phyloP scores from a whole-genome alignment of 805 yeast genomes.

The Dipodascus geniculatus region DNA sequence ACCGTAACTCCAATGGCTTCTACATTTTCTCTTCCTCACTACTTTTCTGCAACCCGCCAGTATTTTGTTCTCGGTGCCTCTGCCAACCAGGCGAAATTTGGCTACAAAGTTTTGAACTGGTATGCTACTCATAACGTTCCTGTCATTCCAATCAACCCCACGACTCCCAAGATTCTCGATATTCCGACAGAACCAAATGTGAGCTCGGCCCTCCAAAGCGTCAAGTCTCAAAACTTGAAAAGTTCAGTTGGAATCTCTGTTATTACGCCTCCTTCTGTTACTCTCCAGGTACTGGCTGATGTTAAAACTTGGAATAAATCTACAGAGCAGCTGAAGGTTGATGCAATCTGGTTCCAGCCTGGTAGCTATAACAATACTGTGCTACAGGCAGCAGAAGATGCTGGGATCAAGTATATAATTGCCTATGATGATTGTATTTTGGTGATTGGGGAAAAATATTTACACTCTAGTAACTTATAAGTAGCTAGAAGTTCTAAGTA shows the following conservation, averaged over 20 bases:
- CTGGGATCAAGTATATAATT: conserved; percentile 25
- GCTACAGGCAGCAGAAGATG: conserved; percentile 23
- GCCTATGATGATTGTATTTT: conserved; percentile 57
- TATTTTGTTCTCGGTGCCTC: conserved; percentile 69
- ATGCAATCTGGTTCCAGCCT: conserved; percentile 75
- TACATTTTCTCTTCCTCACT: conserved; percentile 13
- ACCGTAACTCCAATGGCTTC: conserved; percentile 2
- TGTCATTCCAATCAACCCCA: conserved; percentile 58
- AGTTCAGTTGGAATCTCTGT: conserved; percentile 39
- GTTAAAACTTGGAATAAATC: conserved; percentile 20
- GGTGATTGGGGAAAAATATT: conserved; percentile 44
- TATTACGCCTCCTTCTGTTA: conserved; percentile 62
- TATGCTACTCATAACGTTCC: conserved; percentile 44
- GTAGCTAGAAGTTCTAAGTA: neutral
- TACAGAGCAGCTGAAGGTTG: conserved; percentile 23
- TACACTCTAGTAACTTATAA: conserved; percentile 2
- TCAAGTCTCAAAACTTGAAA: conserved; percentile 24
- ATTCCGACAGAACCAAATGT: conserved; percentile 17
- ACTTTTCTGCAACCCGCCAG: conserved; percentile 41
- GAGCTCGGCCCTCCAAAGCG: conserved; percentile 13
- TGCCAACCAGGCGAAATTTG: conserved; percentile 49
- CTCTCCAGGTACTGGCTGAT: conserved; percentile 34
- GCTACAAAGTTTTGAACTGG: conserved; percentile 60
- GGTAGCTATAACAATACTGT: conserved; percentile 54
- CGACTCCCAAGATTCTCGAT: conserved; percentile 36